Evolutionary conservation across 495 filamentous ascomycete genomes (phyloP).

Genomic region (Cercophora samala): DNA sequence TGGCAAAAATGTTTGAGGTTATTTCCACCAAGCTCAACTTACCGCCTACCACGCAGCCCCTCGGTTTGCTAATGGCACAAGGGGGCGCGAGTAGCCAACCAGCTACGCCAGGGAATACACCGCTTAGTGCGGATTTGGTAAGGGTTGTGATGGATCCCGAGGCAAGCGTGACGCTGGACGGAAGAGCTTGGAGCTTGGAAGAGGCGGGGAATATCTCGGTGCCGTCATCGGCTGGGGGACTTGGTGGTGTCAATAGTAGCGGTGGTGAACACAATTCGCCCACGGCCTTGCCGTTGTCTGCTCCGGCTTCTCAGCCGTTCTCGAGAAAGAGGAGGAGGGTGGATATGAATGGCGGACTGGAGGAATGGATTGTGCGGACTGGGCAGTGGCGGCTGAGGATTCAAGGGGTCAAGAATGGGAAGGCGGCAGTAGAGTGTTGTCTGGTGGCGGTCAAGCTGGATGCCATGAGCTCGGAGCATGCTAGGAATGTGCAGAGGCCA

Average conservation of each 20-base stretch:
- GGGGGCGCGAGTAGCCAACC: slow-evolving; percentile 52
- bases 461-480: slow-evolving; percentile 62
- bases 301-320: slow-evolving; percentile 3
- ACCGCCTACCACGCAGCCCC: slow-evolving; percentile 57
- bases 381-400: slow-evolving; percentile 82
- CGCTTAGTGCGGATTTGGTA: slow-evolving; percentile 66
- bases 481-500: slow-evolving; percentile 62
- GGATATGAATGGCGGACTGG: slow-evolving; percentile 24
- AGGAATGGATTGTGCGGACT: slow-evolving; percentile 68
- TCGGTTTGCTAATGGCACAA: slow-evolving; percentile 64
- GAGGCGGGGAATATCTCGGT: slow-evolving; percentile 25
- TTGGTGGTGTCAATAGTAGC: slow-evolving; percentile 20
- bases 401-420: slow-evolving; percentile 48
- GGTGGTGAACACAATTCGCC: slow-evolving; percentile 38
- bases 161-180: slow-evolving; percentile 71
- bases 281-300: slow-evolving; percentile 6
- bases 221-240: slow-evolving; percentile 10
- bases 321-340: slow-evolving; percentile 53
- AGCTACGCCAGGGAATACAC: slow-evolving; percentile 65
- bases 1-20: slow-evolving; percentile 72
- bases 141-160: slow-evolving; percentile 64
- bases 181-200: slow-evolving; percentile 42
- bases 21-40: slow-evolving; percentile 77
- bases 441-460: slow-evolving; percentile 80
- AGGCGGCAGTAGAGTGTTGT: slow-evolving; percentile 60